Base-by-base conservation (phyloP, 78 protist species). In the Dictyostelium brefeldianum region DNA sequence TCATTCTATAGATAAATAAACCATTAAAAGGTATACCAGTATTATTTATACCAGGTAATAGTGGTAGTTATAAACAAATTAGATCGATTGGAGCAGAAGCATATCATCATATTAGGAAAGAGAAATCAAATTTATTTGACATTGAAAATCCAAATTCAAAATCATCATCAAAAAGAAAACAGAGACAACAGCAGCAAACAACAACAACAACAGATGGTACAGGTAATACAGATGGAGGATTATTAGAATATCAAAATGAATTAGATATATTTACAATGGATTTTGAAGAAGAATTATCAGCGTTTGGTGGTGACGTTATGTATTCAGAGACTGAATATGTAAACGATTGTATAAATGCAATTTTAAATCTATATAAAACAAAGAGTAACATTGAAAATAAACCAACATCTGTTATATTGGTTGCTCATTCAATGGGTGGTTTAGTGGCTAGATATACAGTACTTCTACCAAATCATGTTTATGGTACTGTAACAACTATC, bases 381-480 rank as follows among this genome's bases (percentile, higher is more conserved):
- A 84, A 67, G 51, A 15, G 50, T 54, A 50, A 41, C 17, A 54
- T 57, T 15, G 18, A 18, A 47, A 31, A 29, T 27, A 73, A 93
- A 50, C 89, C 89, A 93, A 80, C 77, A 57, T 53, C 82, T 27
- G 89, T 93, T n/a, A 84, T 93, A 8, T 74, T 93, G 43, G 50
- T 93, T 36, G 96, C 89, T 27, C 96, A 93, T 84, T 56, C 80
- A 25, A 93, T 93, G 96, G 96, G 96, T 22, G 96, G 96, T 12
- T 46, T 93, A 12, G 92, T 93, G 25, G 92, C 96, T 15, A 80
- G 67, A 80, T 89, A 90, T 36, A 78, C 25, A n/a, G 71, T 75
- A 22, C 54, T 75, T 20, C 20, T 83, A 56, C 87, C 89, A 51
- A 82, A 93, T 78, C 89, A 93, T 78, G 53, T 65, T 10, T 80